phyloP scores from a whole-genome alignment of 768 basidiomycete genomes.

The Rhodotorula taiwanensis region DNA sequence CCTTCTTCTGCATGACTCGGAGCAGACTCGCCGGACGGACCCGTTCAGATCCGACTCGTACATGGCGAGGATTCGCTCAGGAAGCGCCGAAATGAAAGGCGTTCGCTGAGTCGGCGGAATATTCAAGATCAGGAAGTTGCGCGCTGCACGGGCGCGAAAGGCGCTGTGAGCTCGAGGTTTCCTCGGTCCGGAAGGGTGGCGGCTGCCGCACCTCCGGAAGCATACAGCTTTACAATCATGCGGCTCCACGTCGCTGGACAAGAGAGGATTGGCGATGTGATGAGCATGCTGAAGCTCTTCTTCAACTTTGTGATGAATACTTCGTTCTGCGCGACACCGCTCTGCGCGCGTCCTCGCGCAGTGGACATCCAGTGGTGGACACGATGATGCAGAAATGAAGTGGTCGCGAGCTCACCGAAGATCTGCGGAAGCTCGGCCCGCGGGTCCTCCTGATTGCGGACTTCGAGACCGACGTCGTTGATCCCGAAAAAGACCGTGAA shows the following conservation, averaged over 20 bases:
- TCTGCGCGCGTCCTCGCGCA: no score
- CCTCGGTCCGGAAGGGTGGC: not conserved
- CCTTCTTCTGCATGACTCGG: not conserved
- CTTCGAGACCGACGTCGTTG: conserved; percentile 21
- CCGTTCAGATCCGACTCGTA: not conserved
- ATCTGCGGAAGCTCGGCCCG: not conserved
- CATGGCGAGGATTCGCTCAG: not conserved
- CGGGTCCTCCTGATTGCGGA: not conserved
- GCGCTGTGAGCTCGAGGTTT: not conserved
- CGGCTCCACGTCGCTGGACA: not conserved
- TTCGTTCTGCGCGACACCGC: no score
- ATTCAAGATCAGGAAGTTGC: conserved; percentile 25
- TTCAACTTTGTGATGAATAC: no score
- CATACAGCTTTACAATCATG: not conserved
- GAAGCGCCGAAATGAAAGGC: conserved; percentile 4
- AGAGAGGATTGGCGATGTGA: no score
- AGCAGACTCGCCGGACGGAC: not conserved
- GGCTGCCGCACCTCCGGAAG: not conserved
- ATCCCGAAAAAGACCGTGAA: conserved; percentile 24
- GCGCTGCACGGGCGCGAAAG: not conserved
- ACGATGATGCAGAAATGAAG: no score
- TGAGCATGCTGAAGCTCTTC: no score
- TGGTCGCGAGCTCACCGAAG: not conserved
- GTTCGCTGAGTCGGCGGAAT: conserved; percentile 15
- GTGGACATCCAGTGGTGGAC: no score